Percentiles rank a stretch among this genome's conserved stretches.
These are phyloP conservation scores for Crepidotus variabilis DNA, from an alignment of 768 basidiomycete species.

Conservation along the genomic window DNA sequence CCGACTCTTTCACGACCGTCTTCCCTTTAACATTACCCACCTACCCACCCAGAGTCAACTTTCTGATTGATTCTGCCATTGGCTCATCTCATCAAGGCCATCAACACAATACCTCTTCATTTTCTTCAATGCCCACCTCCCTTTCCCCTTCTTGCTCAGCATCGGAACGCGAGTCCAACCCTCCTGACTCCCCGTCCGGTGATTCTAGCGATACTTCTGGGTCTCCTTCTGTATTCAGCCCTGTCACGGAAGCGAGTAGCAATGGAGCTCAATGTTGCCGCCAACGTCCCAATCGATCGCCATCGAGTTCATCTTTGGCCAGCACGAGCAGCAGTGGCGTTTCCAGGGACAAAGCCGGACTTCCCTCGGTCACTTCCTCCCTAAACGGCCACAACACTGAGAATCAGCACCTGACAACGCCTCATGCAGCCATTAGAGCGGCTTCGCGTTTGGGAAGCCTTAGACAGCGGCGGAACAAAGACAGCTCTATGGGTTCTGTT, in stretches of 20 bases:
- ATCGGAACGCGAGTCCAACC: slow-evolving; percentile 18
- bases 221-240: slow-evolving; percentile 2
- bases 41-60: slow-evolving; percentile 4
- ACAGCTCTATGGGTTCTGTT: background rate
- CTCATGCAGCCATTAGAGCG: slow-evolving; percentile 45
- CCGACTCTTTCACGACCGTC: slow-evolving; percentile 16
- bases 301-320: slow-evolving; percentile 4
- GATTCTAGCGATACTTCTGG: slow-evolving; percentile 18
- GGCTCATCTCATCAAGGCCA: background rate
- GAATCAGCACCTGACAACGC: background rate
- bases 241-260: slow-evolving; percentile 3
- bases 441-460: slow-evolving; percentile 46
- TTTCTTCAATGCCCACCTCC: slow-evolving; percentile 10
- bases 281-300: slow-evolving; percentile 1
- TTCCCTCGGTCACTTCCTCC: slow-evolving; percentile 5
- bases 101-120: background rate
- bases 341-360: slow-evolving; percentile 13
- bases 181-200: slow-evolving; percentile 23
- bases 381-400: background rate
- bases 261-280: background rate
- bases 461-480: slow-evolving; percentile 10
- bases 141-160: slow-evolving; percentile 18
- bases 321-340: slow-evolving; percentile 15
- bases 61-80: background rate
- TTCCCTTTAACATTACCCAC: slow-evolving; percentile 30